Evolutionary conservation across 2,329 filamentous ascomycete genomes (phyloP), one percentile per base, ranked within the genome.

Genomic region (Penicillium olsonii): DNA sequence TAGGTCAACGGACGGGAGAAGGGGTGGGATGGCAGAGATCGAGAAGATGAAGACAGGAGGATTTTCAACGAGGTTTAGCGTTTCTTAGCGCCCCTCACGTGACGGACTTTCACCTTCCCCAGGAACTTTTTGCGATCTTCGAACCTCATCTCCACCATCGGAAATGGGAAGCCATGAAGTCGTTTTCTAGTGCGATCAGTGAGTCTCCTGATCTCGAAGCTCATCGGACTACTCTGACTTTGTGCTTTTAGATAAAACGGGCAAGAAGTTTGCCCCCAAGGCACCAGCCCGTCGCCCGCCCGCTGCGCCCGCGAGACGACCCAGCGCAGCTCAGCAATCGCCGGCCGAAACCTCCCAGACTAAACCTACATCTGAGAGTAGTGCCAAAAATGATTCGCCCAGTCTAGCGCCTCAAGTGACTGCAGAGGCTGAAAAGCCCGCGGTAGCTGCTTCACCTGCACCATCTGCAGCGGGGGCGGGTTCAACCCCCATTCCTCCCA

Each of bases 261-360:
- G 86, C 69, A 88, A 88, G 73, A 87, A 88, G 71, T 89, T 90
- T 74, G 87, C 87, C 67, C 87, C 87, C 37, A 90, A 87, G 73
- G 81, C 82, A 56, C 82, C 81, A 27, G 75, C 78, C 56, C 81
- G 84, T 63, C 77, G 79, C 50, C 75, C 76, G 55, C 71, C 70
- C 39, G 64, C 63, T 48, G 65, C 67, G 40, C 61, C 74, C 37
- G 68, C 74, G 26, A 56, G 70, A 35, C 65, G 68, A 48, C 63
- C 73, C 34, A 76, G 72, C 56, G 65, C 68, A 46, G 69, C 71
- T 53, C 69, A 66, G 27, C 73, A 72, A 33, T 48, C 53, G 2
- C 54, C 56, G n/a, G 45, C 37, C 5, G 41, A 35, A 5, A 37
- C 42, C 20, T 6, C n/a, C 8, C 42, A 45, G 11, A 14, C 22